Evolutionary conservation across 345 rosid genomes (phyloP).

Genomic region (Clarkia xantiana): DNA sequence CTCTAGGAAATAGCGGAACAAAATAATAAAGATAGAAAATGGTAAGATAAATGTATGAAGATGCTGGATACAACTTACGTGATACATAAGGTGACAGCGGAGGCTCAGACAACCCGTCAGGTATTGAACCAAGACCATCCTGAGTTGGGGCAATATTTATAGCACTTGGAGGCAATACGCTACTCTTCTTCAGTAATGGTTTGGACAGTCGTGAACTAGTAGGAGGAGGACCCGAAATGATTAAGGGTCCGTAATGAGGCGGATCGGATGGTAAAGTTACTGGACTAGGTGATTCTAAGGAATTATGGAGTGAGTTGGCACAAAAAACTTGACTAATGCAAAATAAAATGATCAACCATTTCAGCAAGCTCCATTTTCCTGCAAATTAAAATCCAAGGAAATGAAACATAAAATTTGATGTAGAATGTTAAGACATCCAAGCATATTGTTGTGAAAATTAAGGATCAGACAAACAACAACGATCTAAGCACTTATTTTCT

Average conservation of each 20-base stretch:
- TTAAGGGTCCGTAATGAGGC: slow-evolving; percentile 43
- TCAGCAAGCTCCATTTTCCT: no score
- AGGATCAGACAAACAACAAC: slow-evolving; percentile 54
- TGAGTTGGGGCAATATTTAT: slow-evolving; percentile 64
- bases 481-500: slow-evolving; percentile 29
- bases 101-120: slow-evolving; percentile 56
- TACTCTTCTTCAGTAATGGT: slow-evolving; percentile 41
- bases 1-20: no score
- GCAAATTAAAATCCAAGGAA: no score
- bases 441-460: slow-evolving; percentile 85
- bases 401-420: no score
- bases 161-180: slow-evolving; percentile 37
- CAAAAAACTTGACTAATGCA: no score
- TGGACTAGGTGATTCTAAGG: no score
- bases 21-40: neutral
- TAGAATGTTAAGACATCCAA: no score
- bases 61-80: slow-evolving; percentile 23
- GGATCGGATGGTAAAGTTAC: no score
- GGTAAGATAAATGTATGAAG: slow-evolving; percentile 2
- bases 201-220: slow-evolving; percentile 46
- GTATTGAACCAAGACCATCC: slow-evolving; percentile 30
- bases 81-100: slow-evolving; percentile 65
- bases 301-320: no score
- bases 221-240: slow-evolving; percentile 49
- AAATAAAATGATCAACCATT: no score